phyloP scores from a whole-genome alignment of 371 early-diverging fungal genomes.

The Zopfochytrium polystomum region DNA sequence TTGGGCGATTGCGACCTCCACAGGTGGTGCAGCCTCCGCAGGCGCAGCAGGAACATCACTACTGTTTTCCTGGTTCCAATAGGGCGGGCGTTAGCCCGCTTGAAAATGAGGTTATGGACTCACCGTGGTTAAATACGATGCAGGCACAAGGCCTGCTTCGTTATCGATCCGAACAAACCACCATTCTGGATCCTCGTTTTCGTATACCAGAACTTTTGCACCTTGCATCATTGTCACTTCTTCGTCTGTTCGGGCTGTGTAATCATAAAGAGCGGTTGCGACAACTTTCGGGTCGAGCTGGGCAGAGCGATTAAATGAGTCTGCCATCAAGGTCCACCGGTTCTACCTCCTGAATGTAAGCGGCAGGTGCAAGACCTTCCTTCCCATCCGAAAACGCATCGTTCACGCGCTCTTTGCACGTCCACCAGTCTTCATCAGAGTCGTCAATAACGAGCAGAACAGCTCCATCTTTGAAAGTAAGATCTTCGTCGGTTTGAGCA shows the following conservation, averaged over 20 bases:
- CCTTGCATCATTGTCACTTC: conserved; percentile 78
- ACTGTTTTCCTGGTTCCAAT: background rate
- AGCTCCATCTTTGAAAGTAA: conserved; percentile 67
- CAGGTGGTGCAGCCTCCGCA: conserved; percentile 1
- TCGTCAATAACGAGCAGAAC: conserved; percentile 43
- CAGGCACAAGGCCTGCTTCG: conserved; percentile 44
- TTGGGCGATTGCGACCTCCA: conserved; percentile 28
- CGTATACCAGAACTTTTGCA: conserved; percentile 32
- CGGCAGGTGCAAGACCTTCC: conserved; percentile 42
- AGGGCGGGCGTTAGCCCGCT: background rate
- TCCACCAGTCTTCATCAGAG: conserved; percentile 44
- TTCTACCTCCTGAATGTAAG: conserved; percentile 42
- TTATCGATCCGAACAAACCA: conserved; percentile 45
- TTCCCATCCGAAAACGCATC: conserved; percentile 41
- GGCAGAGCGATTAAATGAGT: background rate
- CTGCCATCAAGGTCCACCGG: background rate
- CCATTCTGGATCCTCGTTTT: conserved; percentile 45
- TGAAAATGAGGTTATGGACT: background rate
- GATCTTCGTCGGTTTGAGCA: conserved; percentile 81
- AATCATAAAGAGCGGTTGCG: conserved; percentile 70
- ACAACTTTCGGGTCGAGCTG: conserved; percentile 31
- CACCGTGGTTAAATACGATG: conserved; percentile 36
- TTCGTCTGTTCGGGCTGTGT: conserved; percentile 79
- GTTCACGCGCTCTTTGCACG: conserved; percentile 23
- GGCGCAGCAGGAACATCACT: conserved; percentile 1